Conservation (phyloP, 192 early-diverging fungal genomes). For the Spizellomyces sp. region DNA sequence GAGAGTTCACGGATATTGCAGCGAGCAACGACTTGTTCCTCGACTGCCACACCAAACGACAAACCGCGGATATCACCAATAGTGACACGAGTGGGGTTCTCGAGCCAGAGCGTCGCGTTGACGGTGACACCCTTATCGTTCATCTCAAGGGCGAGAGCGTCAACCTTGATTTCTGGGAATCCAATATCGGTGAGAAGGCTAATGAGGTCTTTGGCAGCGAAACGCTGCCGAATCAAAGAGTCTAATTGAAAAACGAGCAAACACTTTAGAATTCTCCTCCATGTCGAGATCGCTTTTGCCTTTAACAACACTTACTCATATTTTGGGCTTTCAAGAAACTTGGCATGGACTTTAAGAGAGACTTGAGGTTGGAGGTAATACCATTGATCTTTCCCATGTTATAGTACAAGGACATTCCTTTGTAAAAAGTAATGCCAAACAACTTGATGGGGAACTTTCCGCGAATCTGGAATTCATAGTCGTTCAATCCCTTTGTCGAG, state of each 20-base stretch:
- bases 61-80: slow-evolving; percentile 26
- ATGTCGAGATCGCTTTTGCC: not conserved
- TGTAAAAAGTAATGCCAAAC: slow-evolving; percentile 45
- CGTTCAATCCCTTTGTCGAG: slow-evolving; percentile 22
- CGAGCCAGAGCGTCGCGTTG: slow-evolving; percentile 26
- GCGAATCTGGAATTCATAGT: slow-evolving; percentile 27
- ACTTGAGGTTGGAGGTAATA: slow-evolving; percentile 13
- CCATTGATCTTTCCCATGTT: slow-evolving; percentile 30
- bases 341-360: slow-evolving; percentile 17
- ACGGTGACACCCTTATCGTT: slow-evolving; percentile 35
- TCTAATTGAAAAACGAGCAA: slow-evolving; percentile 14
- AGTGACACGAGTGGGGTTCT: slow-evolving; percentile 41
- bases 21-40: slow-evolving; percentile 28
- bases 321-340: slow-evolving; percentile 13
- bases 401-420: slow-evolving; percentile 36
- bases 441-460: slow-evolving; percentile 33
- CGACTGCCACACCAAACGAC: slow-evolving; percentile 32
- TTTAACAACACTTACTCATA: slow-evolving; percentile 35
- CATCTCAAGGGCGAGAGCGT: slow-evolving; percentile 32
- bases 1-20: slow-evolving; percentile 27
- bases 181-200: slow-evolving; percentile 21
- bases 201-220: slow-evolving; percentile 22
- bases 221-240: slow-evolving; percentile 4
- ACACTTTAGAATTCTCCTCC: not conserved
- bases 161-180: slow-evolving; percentile 25